Percentiles rank a stretch among this genome's conserved stretches.
Conservation (phyloP, 139 green algal genomes). For the Nannochloris sp. region DNA sequence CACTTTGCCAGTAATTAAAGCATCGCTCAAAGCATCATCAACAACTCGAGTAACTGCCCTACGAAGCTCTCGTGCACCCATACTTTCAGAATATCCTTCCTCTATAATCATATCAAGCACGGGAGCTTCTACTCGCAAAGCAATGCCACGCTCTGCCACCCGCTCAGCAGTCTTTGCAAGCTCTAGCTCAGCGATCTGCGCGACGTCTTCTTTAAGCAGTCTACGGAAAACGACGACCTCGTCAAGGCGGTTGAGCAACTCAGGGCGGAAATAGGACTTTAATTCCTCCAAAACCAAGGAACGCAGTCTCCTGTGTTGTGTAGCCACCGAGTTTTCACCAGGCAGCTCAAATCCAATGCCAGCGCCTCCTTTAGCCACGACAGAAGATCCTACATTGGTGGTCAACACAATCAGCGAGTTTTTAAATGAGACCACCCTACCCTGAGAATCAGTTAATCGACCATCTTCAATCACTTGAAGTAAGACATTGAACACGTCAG, state of each 20-base stretch:
- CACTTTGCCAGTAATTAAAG: constrained; percentile 42
- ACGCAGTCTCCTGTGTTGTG: constrained; percentile 48
- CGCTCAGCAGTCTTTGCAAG: constrained; percentile 46
- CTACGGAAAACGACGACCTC: constrained; percentile 80
- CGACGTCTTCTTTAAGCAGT: constrained; percentile 47
- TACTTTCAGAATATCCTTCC: constrained; percentile 58
- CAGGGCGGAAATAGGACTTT: constrained; percentile 68
- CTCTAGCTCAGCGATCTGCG: constrained; percentile 57
- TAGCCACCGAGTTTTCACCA: constrained; percentile 19
- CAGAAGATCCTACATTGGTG: constrained; percentile 58
- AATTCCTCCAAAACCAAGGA: constrained; percentile 74
- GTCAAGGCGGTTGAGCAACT: constrained; percentile 79
- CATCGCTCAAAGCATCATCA: constrained; percentile 60
- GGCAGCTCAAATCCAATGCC: constrained; percentile 59
- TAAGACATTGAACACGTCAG: constrained; percentile 97
- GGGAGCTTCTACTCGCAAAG: constrained; percentile 26
- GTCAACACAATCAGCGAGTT: constrained; percentile 76
- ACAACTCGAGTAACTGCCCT: constrained; percentile 41
- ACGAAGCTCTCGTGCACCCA: constrained; percentile 51
- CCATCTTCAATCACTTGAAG: constrained; percentile 97
- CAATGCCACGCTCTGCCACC: constrained; percentile 31
- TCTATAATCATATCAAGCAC: constrained; percentile 51
- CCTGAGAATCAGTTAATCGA: constrained; percentile 78
- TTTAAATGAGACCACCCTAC: constrained; percentile 69
- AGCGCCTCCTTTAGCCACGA: constrained; percentile 53